Conservation (phyloP, 2,329 filamentous ascomycete species). For the Pyricularia pennisetigena region DNA sequence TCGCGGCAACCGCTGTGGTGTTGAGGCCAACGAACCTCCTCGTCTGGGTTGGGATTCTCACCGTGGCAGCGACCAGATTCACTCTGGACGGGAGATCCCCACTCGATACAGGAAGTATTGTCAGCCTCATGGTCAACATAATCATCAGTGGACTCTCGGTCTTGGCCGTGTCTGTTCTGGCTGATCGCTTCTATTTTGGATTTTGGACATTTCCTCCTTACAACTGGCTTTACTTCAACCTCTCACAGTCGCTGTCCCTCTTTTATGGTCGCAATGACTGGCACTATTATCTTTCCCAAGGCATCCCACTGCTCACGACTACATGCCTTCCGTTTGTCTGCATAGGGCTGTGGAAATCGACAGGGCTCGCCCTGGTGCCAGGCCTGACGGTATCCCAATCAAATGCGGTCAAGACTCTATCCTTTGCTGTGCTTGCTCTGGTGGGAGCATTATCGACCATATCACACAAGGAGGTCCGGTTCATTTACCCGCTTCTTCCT, state of each 20-base stretch:
- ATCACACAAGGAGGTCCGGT: constrained; percentile 93
- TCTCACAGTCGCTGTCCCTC: constrained; percentile 75
- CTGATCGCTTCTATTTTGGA: constrained; percentile 73
- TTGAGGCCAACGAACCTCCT: constrained; percentile 83
- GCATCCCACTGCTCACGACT: constrained; percentile 76
- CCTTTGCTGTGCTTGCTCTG: constrained; percentile 49
- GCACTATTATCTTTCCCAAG: constrained; percentile 91
- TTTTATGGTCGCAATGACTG: constrained; percentile 88
- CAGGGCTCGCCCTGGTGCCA: constrained; percentile 16
- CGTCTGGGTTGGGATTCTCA: constrained; percentile 65
- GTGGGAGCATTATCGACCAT: constrained; percentile 62
- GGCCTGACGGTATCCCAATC: constrained; percentile 15
- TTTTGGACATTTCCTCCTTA: constrained; percentile 83
- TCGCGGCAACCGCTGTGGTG: constrained; percentile 75
- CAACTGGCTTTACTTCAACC: constrained; percentile 83
- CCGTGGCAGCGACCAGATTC: constrained; percentile 28
- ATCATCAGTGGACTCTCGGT: constrained; percentile 52
- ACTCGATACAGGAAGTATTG: constrained; percentile 30
- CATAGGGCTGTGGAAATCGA: constrained; percentile 47
- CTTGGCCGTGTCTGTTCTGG: constrained; percentile 51
- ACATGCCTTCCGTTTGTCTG: constrained; percentile 71
- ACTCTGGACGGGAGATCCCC: constrained; percentile 29
- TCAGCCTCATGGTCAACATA: constrained; percentile 52
- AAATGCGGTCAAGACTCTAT: constrained; percentile 43
- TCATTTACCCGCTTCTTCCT: constrained; percentile 87